Evolutionary conservation across 352 stramenopile genomes (phyloP).

Genomic region (Phytophthora multivora): DNA sequence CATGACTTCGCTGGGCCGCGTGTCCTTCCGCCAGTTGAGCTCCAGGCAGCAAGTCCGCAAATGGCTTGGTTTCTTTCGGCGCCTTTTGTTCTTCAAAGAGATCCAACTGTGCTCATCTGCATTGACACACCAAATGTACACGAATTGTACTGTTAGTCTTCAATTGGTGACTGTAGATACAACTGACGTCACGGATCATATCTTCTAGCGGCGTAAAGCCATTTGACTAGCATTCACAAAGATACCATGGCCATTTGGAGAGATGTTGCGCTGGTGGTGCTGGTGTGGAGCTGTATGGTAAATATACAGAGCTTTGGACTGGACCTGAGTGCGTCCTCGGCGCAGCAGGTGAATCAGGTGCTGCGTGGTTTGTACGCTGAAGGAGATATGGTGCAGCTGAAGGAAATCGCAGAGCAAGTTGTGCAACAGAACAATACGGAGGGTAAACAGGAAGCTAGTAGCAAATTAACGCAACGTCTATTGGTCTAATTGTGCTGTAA

Average conservation of each 20-base stretch:
- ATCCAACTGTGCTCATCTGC: slow-evolving; percentile 17
- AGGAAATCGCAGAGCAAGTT: slow-evolving; percentile 38
- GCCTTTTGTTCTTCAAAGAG: slow-evolving; percentile 4
- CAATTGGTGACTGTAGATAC: neutral
- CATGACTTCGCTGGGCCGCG: neutral
- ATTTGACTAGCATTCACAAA: slow-evolving; percentile 23
- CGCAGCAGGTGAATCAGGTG: slow-evolving; percentile 38
- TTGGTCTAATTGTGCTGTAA: neutral
- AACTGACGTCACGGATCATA: slow-evolving; percentile 1
- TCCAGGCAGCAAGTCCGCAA: slow-evolving; percentile 7
- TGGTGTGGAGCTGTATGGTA: slow-evolving; percentile 3
- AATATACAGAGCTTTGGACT: neutral
- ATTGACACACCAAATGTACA: neutral
- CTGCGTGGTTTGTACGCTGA: slow-evolving; percentile 43
- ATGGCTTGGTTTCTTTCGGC: slow-evolving; percentile 16
- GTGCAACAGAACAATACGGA: slow-evolving; percentile 47
- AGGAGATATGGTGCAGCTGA: slow-evolving; percentile 57
- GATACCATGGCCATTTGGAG: slow-evolving; percentile 8
- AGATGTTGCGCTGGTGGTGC: neutral
- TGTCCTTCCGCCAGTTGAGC: neutral
- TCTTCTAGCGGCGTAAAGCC: slow-evolving; percentile 8
- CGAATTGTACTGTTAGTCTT: neutral
- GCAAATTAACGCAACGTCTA: neutral
- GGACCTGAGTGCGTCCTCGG: slow-evolving; percentile 22
- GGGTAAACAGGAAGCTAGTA: slow-evolving; percentile 20